Conservation (phyloP, 495 filamentous ascomycete genomes). For the Annulohypoxylon maeteangense region DNA sequence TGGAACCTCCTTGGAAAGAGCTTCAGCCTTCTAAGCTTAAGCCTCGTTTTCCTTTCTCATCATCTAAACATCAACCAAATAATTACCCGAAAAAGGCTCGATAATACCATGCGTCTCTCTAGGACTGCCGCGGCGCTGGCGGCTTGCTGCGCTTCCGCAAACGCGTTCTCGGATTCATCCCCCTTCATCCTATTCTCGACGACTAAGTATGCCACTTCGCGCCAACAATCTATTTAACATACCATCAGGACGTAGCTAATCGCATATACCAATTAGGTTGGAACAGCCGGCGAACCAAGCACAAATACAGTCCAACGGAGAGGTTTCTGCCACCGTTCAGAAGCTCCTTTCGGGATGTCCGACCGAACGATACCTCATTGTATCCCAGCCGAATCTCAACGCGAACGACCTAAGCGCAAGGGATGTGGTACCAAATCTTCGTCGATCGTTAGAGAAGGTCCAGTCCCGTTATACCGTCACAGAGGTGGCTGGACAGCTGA, state of each 20-base stretch:
- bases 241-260: slow-evolving; percentile 27
- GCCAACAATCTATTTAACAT: slow-evolving; percentile 17
- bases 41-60: slow-evolving; percentile 4
- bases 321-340: slow-evolving; percentile 54
- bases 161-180: slow-evolving; percentile 84
- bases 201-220: slow-evolving; percentile 69
- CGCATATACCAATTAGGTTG: slow-evolving; percentile 43
- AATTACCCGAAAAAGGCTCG: slow-evolving; percentile 14
- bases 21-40: slow-evolving; percentile 27
- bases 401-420: slow-evolving; percentile 68
- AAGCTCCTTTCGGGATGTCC: slow-evolving; percentile 71
- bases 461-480: slow-evolving; percentile 56
- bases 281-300: slow-evolving; percentile 38
- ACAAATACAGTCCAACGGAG: slow-evolving; percentile 57
- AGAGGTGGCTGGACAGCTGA: slow-evolving; percentile 71
- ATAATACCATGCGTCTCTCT: slow-evolving; percentile 68
- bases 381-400: slow-evolving; percentile 81
- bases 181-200: slow-evolving; percentile 88
- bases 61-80: slow-evolving; percentile 12
- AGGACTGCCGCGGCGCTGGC: slow-evolving; percentile 66
- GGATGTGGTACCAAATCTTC: slow-evolving; percentile 70
- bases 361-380: slow-evolving; percentile 81
- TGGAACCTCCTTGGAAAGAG: slow-evolving; percentile 27
- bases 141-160: slow-evolving; percentile 66
- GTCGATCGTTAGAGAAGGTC: slow-evolving; percentile 45